Base-by-base conservation (phyloP, 495 filamentous ascomycete species). In the Pyrenula massariospora region DNA sequence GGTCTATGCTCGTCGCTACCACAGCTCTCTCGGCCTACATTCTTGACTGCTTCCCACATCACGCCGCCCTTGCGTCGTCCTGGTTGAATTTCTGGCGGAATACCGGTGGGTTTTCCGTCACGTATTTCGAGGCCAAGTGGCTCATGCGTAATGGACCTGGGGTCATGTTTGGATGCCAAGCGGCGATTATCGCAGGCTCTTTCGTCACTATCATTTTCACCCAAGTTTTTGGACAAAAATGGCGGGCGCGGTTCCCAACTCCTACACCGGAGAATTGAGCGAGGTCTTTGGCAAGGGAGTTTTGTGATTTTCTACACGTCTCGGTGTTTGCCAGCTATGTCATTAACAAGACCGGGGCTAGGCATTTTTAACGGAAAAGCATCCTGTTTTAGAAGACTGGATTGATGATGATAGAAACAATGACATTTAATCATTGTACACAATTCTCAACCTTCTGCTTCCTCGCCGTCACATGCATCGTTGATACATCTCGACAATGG, bases 91-190 rank as follows among this genome's bases (percentile, higher is more conserved):
- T 69, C 56, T 73, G 70, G 69, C 69, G 73, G 10, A 75, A 71
- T 10, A 67, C 68, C 22, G 70, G 72, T 54, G 75, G 75, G 1
- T 78, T 78, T 51, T 65, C 66, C 0, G 71, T 78, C 19, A 69
- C 66, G 12, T 77, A 78, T 53, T 76, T 77, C 65, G 72, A 77
- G 59, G 60, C 68, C 15, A 55, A 64, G 1, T 78, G 75, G 75
- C 73, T 74, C 19, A 56, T 55, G 11, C 59, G 57, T 1, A 70
- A 70, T 56, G 74, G 74, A 2, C 48, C 69, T 1, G 74, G 69
- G 0, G 62, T 74, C 1, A 67, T 75, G 0, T 77, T 77, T 62
- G 74, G 74, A 0, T 63, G 66, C 1, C 75, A 78, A 58, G 73
- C 70, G 19, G 66, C 63, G 19, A 66, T 77, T 23, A 63, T 77